Evolutionary conservation across 345 rosid genomes (phyloP).

Genomic region (Arabidopsis arenosa): DNA sequence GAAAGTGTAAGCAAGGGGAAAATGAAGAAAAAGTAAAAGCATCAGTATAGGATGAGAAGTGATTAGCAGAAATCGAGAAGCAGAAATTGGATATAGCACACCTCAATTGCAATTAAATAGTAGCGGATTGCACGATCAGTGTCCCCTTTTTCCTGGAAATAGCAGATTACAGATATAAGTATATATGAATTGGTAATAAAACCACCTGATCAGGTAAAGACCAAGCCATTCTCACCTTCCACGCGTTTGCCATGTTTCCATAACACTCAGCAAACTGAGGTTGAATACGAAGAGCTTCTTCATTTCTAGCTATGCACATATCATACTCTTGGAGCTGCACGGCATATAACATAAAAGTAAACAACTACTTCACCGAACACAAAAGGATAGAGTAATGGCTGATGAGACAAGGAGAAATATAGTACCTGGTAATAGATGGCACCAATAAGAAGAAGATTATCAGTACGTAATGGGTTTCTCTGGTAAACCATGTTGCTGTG

Average conservation of each 20-base stretch:
- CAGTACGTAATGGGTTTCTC: slow-evolving; percentile 77
- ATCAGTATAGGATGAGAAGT: slow-evolving; percentile 16
- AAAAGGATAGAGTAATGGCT: not conserved
- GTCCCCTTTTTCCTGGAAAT: slow-evolving; percentile 86
- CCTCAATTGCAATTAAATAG: slow-evolving; percentile 97
- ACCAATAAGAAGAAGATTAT: slow-evolving; percentile 94
- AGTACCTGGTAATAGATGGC: slow-evolving; percentile 94
- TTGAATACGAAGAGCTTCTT: slow-evolving; percentile 92
- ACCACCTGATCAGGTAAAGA: slow-evolving; percentile 27
- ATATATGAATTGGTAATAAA: not conserved
- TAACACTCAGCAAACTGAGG: slow-evolving; percentile 98
- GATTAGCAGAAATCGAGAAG: not conserved
- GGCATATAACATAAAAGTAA: slow-evolving; percentile 5
- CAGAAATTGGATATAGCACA: slow-evolving; percentile 35
- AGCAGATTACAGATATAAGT: slow-evolving; percentile 26
- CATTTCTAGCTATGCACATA: slow-evolving; percentile 92
- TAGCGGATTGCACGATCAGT: slow-evolving; percentile 89
- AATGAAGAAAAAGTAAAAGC: slow-evolving; percentile 15
- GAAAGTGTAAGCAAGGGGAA: slow-evolving; percentile 9
- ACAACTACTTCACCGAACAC: slow-evolving; percentile 4
- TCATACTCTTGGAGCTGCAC: slow-evolving; percentile 90
- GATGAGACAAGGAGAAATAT: not conserved
- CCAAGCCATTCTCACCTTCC: slow-evolving; percentile 66
- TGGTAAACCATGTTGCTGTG: slow-evolving; percentile 81
- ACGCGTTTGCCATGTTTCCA: slow-evolving; percentile 99